A percentile compares a stretch with the other conserved stretches of the same genome.
Evolutionary conservation across 1,284 basidiomycete genomes (phyloP).

Genomic region (Naganishia cerealis): DNA sequence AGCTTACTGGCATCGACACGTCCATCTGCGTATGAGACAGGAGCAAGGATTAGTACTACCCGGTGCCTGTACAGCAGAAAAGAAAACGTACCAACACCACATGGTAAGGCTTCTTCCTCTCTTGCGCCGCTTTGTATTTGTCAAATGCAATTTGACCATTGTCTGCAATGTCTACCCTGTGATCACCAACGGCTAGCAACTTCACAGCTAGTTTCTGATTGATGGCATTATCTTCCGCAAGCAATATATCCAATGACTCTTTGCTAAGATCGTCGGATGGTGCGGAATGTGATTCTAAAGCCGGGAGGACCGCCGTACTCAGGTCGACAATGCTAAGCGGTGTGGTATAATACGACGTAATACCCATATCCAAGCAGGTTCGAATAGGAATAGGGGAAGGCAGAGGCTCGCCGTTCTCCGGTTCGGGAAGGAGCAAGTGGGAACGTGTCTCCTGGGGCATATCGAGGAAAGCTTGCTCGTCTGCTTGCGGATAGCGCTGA

Average conservation of each 20-base stretch:
- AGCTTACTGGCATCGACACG: constrained; percentile 87
- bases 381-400: constrained; percentile 53
- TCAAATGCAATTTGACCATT: constrained; percentile 71
- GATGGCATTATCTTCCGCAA: constrained; percentile 84
- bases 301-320: constrained; percentile 86
- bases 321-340: constrained; percentile 87
- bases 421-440: constrained; percentile 47
- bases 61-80: background rate
- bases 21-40: constrained; percentile 72
- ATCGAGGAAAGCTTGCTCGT: constrained; percentile 51
- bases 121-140: constrained; percentile 45
- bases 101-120: constrained; percentile 66
- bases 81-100: constrained; percentile 70
- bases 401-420: constrained; percentile 44
- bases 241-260: constrained; percentile 65
- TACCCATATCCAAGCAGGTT: constrained; percentile 54
- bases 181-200: constrained; percentile 94
- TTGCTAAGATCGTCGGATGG: constrained; percentile 70
- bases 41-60: background rate
- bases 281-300: constrained; percentile 89
- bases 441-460: constrained; percentile 47
- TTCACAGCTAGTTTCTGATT: constrained; percentile 92
- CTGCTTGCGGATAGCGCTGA: constrained; percentile 37
- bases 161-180: constrained; percentile 94
- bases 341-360: constrained; percentile 64